These are phyloP conservation scores for Yamadazyma atmosphaerica DNA, from an alignment of 1,139 yeast genomes.

Conservation along the genomic window DNA sequence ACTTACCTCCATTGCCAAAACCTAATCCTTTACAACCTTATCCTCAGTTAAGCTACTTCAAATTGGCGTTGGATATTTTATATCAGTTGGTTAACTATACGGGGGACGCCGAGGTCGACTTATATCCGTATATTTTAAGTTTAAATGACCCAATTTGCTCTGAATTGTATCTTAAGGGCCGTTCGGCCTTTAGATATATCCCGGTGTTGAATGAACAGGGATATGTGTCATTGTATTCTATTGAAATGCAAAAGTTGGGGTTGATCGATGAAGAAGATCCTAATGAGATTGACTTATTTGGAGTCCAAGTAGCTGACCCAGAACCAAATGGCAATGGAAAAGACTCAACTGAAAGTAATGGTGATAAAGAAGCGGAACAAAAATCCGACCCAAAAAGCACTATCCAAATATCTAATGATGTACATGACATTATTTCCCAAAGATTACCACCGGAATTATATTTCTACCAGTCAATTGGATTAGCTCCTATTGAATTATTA, in stretches of 20 bases:
- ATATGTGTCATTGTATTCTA: constrained; percentile 56
- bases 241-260: constrained; percentile 41
- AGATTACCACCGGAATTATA: constrained; percentile 84
- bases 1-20: constrained; percentile 53
- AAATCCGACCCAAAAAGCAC: constrained; percentile 5
- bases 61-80: constrained; percentile 44
- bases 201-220: constrained; percentile 77
- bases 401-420: constrained; percentile 66
- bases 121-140: constrained; percentile 37
- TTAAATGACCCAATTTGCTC: constrained; percentile 40
- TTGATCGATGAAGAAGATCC: constrained; percentile 11
- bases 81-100: constrained; percentile 36
- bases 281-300: constrained; percentile 3
- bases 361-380: constrained; percentile 2
- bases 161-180: constrained; percentile 41
- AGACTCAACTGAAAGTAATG: constrained; percentile 6
- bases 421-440: constrained; percentile 82
- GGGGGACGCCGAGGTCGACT: constrained; percentile 27
- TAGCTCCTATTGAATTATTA: constrained; percentile 63
- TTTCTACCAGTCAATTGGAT: constrained; percentile 79
- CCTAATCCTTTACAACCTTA: constrained; percentile 45
- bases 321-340: constrained; percentile 1
- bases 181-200: constrained; percentile 44
- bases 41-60: constrained; percentile 45
- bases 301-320: neutral